Evolutionary conservation across 176 grass and related monocot genomes (phyloP), one percentile per base, ranked within the genome.

Genomic region (Thinopyrum elongatum): DNA sequence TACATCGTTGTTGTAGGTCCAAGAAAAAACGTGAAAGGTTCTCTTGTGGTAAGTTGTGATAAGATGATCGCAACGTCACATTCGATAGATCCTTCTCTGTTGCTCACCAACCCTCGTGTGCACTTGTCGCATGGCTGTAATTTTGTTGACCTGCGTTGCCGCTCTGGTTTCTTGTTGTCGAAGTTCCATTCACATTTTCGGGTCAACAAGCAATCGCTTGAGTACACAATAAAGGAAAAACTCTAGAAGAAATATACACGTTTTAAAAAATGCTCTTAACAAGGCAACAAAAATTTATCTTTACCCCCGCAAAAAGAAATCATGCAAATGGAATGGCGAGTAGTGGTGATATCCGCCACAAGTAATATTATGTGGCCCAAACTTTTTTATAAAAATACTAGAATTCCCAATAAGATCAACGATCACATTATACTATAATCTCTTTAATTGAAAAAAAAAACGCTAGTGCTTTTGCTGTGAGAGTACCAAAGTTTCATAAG

Each of bases 51-150:
- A 49, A 34, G 25, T 42, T 2, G 8, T 9, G 23, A 42, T 26
- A 64, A 4, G 57, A 19, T 2, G 3, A 47, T 14, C 28, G 42
- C 14, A 4, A 5, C 61, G 68, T 87, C 85, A n/a, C 76, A 15
- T 12, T 61, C 84, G 8, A 29, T 22, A 17, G 1, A 13, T 17
- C 3, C 10, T 17, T 19, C 0, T 34, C 31, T 34, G 38, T 34
- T 64, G 31, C 4, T 80, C 81, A 84, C 89, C 81, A 84, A 87
- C 76, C 81, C 81, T 80, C 2, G 0, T 31, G 59, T 9, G 46
- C 61, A 91, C 81, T 34, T 84, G 68, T 84, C 60, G 47, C 35
- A 16, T 1, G 28, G 60, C 27, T 27, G 16, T 30, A 38, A 39
- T 30, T 15, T n/a, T 36, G 61, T 29, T 80, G 80, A 87, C 59